Evolutionary conservation across 1,284 basidiomycete genomes (phyloP), one percentile per base, ranked within the genome.

Genomic region (Ustilago trichophora): DNA sequence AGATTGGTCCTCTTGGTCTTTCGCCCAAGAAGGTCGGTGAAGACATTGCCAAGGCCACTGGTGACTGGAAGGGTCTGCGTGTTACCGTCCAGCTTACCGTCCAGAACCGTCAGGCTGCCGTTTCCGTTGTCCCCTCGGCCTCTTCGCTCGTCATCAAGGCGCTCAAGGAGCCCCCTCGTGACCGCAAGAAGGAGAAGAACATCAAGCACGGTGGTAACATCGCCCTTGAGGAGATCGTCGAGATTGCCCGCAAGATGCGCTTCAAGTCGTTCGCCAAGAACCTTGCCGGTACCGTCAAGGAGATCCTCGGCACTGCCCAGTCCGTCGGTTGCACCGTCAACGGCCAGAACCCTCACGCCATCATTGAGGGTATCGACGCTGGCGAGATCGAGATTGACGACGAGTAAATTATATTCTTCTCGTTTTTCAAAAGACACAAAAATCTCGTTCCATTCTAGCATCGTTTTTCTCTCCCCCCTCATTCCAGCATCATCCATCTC

Each of bases 171-270:
- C 95, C 95, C 75, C 93, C 93, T 80, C 93, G 95, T 83, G 95
- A 98, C 87, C 90, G 96, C 80, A 99, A 99, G 86, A 99, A 99
- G 89, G 93, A 98, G 88, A 99, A 99, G 88, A 98, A 98, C 88
- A 95, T 98, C 86, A 94, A 93, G 84, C 96, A 99, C 88, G 85
- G 85, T 65, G 96, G 96, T 71, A 98, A 98, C 87, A 88, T 99
- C 76, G 83, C 93, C 58, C 87, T 98, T 60, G 95, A 98, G 82
- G 91, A 96, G 85, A 93, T 98, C 82, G 85, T 93, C 82, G 90
- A 95, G 66, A 94, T 95, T 83, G 93, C 93, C 79, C 91, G 96
- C 83, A 96, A 90, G 76, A 97, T 99, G 94, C 90, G 88, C 83
- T 86, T 86, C 85, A 98, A 98, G 85, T 98, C 94, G 12, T 87